phyloP scores from a whole-genome alignment of 352 stramenopile species.

The Pythium oligandrum region DNA sequence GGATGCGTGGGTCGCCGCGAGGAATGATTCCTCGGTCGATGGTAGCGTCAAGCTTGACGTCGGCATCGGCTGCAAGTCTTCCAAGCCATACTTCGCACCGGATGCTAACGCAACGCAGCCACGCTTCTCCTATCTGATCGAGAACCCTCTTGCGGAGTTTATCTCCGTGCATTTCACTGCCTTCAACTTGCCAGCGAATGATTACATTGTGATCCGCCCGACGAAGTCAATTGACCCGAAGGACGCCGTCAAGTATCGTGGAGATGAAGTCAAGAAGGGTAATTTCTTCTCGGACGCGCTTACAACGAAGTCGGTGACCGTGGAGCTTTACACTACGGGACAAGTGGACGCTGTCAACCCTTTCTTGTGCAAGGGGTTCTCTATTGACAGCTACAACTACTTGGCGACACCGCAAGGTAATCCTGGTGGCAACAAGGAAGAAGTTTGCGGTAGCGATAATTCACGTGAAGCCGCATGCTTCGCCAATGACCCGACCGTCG shows the following conservation, averaged over 20 bases:
- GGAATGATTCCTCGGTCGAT: neutral
- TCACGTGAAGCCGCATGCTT: constrained; percentile 61
- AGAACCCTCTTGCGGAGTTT: constrained; percentile 44
- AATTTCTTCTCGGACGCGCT: constrained; percentile 39
- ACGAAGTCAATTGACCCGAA: constrained; percentile 24
- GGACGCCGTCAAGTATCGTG: constrained; percentile 28
- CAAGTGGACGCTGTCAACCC: constrained; percentile 11
- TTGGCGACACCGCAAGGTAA: constrained; percentile 14
- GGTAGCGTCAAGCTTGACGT: constrained; percentile 6
- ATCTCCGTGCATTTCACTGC: constrained; percentile 56
- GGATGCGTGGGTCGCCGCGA: too few relatives aligned
- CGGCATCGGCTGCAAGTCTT: constrained; percentile 7
- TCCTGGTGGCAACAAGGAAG: constrained; percentile 18
- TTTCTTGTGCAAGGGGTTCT: constrained; percentile 38
- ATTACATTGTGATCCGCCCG: constrained; percentile 47
- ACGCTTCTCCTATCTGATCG: constrained; percentile 31
- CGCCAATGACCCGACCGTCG: constrained; percentile 3
- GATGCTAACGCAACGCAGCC: constrained; percentile 20
- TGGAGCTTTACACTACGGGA: constrained; percentile 44
- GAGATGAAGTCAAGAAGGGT: constrained; percentile 18
- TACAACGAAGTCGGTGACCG: constrained; percentile 28
- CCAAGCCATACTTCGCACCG: neutral
- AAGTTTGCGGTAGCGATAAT: constrained; percentile 59
- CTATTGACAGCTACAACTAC: constrained; percentile 48
- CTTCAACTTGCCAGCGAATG: constrained; percentile 53